phyloP scores from a whole-genome alignment of 306 rosid genomes.

The Corylus heterophylla region DNA sequence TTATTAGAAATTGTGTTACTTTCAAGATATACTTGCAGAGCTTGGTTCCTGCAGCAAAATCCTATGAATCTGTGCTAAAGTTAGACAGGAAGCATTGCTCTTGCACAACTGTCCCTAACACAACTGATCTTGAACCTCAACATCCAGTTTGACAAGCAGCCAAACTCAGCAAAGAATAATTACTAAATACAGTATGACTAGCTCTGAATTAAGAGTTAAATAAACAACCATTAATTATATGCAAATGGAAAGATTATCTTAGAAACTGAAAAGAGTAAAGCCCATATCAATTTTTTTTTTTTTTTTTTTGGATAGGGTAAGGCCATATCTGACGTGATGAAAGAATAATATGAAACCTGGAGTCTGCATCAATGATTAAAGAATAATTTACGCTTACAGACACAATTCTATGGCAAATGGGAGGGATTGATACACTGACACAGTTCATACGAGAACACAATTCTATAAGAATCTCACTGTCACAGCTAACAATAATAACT shows the following conservation, averaged over 20 bases:
- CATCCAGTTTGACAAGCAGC: neutral
- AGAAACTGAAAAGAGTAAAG: neutral
- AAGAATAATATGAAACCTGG: neutral
- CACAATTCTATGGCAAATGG: too few species aligned
- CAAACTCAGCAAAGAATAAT: neutral
- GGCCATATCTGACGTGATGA: neutral
- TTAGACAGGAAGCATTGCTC: neutral
- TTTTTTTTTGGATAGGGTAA: neutral
- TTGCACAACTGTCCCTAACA: neutral
- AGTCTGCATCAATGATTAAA: neutral
- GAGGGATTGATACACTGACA: too few species aligned
- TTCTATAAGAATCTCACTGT: neutral
- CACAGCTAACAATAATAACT: neutral
- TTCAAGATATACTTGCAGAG: neutral
- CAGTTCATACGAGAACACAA: neutral
- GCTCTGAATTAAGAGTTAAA: neutral
- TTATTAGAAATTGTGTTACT: neutral
- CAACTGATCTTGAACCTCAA: neutral
- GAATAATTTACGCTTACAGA: too few species aligned
- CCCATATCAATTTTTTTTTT: neutral
- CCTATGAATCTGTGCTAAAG: constrained; percentile 6
- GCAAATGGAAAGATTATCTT: neutral
- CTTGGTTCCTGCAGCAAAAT: neutral
- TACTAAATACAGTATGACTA: neutral
- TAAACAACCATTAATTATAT: neutral